Evolutionary conservation across 768 basidiomycete genomes (phyloP), one percentile per base, ranked within the genome.

Genomic region (Agrocybe chaxingu): DNA sequence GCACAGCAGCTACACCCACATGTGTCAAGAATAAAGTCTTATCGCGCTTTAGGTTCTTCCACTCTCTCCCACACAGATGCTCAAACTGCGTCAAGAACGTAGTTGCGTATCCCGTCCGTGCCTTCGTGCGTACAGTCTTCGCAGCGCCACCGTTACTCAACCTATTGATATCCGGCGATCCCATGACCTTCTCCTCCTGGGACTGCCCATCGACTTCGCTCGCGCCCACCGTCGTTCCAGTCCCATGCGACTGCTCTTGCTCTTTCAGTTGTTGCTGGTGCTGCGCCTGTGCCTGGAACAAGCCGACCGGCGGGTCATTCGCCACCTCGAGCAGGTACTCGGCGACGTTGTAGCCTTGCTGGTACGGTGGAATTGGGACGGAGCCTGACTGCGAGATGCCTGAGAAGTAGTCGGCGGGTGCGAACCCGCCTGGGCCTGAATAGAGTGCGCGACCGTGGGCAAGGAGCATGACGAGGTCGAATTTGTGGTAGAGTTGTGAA

Each of bases 311-410:
- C 0, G 82, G 76, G 43, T 82, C 81, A 58, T 82, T 86, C 1
- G 93, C 93, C 45, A 98, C 78, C 57, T 97, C 94, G 16, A 98
- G 75, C 8, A 97, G 77, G 60, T 95, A 90, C 64, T 98, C 95
- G 0, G 95, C 93, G 12, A 95, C 80, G 59, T 97, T 97, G 70
- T 95, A 94, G 0, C 91, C 92, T 43, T 82, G 75, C 7, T 80
- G 86, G 60, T 84, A 92, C 8, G 77, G 69, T 6, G 69, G 71
- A 3, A 78, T 68, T 3, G 67, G 62, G 1, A 59, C 66, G 3
- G 68, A 24, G 5, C 24, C 24, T 3, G 24, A 24, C 24, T 24
- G 55, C 4, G 77, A 76, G 18, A 70, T 65, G 16, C 58, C 68
- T 1, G 79, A 73, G 61, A 95, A 89, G 63, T 88, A 76, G 8